Evolutionary conservation across 169 alveolate species (phyloP), one percentile per base, ranked within the genome.

Genomic region (Theileria equi): DNA sequence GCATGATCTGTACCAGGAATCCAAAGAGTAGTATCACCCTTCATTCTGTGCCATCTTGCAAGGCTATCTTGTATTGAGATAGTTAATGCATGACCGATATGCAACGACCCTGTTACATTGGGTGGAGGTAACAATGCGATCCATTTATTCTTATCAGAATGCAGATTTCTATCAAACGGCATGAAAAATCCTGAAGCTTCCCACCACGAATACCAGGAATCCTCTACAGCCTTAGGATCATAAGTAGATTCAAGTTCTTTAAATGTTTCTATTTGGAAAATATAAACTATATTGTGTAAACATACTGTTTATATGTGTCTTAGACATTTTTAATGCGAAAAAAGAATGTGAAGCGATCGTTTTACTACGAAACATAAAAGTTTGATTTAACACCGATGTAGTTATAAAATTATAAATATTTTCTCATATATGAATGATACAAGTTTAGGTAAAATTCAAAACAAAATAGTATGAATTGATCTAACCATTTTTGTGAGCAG

Each of bases 91-190:
- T 98, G 99, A 8, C 99, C 99, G 60, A 98, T 88, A 81, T 98
- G 99, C 25, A 98, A 89, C 32, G 97, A 91, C n/a, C 99, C 99
- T 5, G 99, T 98, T 25, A 98, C 99, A 76, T 98, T 97, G 4
- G 99, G 99, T 13, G 99, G 99, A 8, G 99, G 99, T 21, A 98
- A 90, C 41, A 96, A 91, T 19, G 90, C 83, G 26, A 85, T 76
- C 64, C 64, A 74, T 32, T 68, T 23, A 17, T 94, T 94, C 21
- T 82, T 89, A 52, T 88, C 71, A 11, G 88, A 80, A 54, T 81
- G 66, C 26, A 95, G 89, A 16, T 65, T 79, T 1, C 63, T 50
- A 25, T 68, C 61, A 23, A 52, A 64, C 25, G 77, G 71, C 11
- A 81, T 34, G 87, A 95, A 95, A 77, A 84, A 94, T 21, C 87